Conservation (phyloP, 805 yeast genomes). For the Yamadazyma laniorum region DNA sequence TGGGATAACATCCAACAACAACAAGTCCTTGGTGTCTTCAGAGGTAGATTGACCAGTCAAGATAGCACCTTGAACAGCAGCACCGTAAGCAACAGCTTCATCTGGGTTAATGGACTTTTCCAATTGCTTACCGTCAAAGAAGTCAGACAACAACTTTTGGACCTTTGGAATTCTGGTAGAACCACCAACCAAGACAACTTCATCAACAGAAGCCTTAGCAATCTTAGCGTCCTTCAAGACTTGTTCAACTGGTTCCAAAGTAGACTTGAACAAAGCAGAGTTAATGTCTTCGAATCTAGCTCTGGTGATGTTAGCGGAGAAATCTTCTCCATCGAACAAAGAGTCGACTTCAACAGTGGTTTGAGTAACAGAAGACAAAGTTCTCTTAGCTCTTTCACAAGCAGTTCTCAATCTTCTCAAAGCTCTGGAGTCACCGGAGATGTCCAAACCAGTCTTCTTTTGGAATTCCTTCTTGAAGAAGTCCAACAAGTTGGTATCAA, state of each 20-base stretch:
- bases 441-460: conserved; percentile 47
- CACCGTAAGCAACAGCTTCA: conserved; percentile 54
- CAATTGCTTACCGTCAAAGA: conserved; percentile 50
- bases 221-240: conserved; percentile 48
- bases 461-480: conserved; percentile 46
- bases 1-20: conserved; percentile 51
- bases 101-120: conserved; percentile 51
- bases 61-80: conserved; percentile 52
- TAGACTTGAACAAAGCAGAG: conserved; percentile 49
- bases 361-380: conserved; percentile 48
- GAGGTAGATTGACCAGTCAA: conserved; percentile 50
- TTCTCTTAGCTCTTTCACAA: conserved; percentile 53
- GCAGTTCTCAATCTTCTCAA: conserved; percentile 53
- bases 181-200: conserved; percentile 51
- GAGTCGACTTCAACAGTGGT: conserved; percentile 51
- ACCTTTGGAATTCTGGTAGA: conserved; percentile 53
- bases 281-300: conserved; percentile 51
- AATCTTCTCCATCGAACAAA: conserved; percentile 49
- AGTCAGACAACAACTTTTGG: conserved; percentile 49
- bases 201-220: conserved; percentile 42
- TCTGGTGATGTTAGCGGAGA: conserved; percentile 49
- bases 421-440: conserved; percentile 48
- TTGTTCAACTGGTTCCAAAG: conserved; percentile 51
- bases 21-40: conserved; percentile 50
- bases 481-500: conserved; percentile 50